Percentiles rank a stretch among this genome's conserved stretches.
Conservation (phyloP, 140 eudicot species). For the Ambrosia hybrid region DNA sequence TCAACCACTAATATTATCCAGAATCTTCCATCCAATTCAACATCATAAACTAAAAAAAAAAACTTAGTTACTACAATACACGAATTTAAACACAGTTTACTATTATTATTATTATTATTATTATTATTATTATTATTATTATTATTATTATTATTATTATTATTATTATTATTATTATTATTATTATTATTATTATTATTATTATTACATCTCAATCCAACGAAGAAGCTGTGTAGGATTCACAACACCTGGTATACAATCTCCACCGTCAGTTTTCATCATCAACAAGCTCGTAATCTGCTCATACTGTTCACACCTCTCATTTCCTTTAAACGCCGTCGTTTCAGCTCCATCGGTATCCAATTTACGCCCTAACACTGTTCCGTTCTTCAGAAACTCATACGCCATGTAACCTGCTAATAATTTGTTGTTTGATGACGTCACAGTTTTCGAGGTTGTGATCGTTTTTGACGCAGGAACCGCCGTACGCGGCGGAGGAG, state of each 20-base stretch:
- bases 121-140: too few relatives aligned
- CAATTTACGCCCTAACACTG: conserved; percentile 46
- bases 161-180: too few relatives aligned
- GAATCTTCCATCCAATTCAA: background rate
- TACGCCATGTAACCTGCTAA: conserved; percentile 80
- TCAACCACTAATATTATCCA: background rate
- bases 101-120: too few relatives aligned
- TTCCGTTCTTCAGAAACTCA: conserved; percentile 63
- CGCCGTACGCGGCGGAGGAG: conserved; percentile 1
- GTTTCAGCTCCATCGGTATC: conserved; percentile 57
- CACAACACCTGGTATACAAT: conserved; percentile 53
- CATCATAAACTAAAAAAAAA: too few relatives aligned
- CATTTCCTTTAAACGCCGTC: background rate
- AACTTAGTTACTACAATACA: too few relatives aligned
- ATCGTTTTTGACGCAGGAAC: background rate
- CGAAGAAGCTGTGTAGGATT: conserved; percentile 68
- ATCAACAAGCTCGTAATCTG: conserved; percentile 58
- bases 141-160: too few relatives aligned
- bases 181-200: too few relatives aligned
- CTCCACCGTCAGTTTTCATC: conserved; percentile 38
- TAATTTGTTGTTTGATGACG: conserved; percentile 40
- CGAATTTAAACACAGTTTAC: too few relatives aligned
- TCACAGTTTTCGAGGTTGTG: too few relatives aligned
- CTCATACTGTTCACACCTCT: conserved; percentile 51
- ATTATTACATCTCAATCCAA: conserved; percentile 63